Evolutionary conservation across 2,329 filamentous ascomycete genomes (phyloP).

Genomic region (Penicillium brevicompactum): DNA sequence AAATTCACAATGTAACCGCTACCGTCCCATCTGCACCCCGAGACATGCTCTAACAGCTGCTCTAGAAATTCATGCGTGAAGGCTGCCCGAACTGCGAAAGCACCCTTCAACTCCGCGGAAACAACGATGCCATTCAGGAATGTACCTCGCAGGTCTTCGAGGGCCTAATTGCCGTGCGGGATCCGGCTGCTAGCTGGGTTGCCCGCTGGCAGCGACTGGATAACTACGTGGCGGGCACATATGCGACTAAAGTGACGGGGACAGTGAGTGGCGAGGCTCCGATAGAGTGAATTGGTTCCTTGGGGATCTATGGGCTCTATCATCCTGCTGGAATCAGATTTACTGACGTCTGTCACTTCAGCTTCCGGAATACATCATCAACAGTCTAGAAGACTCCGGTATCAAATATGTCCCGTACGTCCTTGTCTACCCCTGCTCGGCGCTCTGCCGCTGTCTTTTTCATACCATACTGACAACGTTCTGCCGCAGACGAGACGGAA

Average conservation of each 20-base stretch:
- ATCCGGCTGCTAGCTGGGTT: slow-evolving; percentile 87
- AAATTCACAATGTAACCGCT: slow-evolving; percentile 68
- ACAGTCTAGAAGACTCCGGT: slow-evolving; percentile 59
- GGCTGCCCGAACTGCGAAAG: slow-evolving; percentile 98
- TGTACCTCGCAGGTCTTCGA: slow-evolving; percentile 97
- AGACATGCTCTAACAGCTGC: background rate
- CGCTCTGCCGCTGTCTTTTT: background rate
- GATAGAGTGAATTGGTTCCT: background rate
- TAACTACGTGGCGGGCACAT: slow-evolving; percentile 83
- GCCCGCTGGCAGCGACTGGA: slow-evolving; percentile 95
- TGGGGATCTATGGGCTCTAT: background rate
- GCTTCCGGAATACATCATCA: slow-evolving; percentile 60
- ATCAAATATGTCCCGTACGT: slow-evolving; percentile 63
- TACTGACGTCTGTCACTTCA: slow-evolving; percentile 23
- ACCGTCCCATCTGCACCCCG: slow-evolving; percentile 7
- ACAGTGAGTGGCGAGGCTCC: slow-evolving; percentile 54
- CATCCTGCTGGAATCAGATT: background rate
- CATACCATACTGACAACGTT: slow-evolving; percentile 7
- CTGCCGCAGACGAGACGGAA: slow-evolving; percentile 46
- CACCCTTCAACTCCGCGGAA: slow-evolving; percentile 79
- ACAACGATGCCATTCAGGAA: slow-evolving; percentile 79
- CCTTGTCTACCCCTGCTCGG: background rate
- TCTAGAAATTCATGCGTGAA: slow-evolving; percentile 77
- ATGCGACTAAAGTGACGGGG: slow-evolving; percentile 92
- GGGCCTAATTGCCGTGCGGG: slow-evolving; percentile 80